Evolutionary conservation across 441 rosid species (phyloP).

Genomic region (Aleurites moluccanus): DNA sequence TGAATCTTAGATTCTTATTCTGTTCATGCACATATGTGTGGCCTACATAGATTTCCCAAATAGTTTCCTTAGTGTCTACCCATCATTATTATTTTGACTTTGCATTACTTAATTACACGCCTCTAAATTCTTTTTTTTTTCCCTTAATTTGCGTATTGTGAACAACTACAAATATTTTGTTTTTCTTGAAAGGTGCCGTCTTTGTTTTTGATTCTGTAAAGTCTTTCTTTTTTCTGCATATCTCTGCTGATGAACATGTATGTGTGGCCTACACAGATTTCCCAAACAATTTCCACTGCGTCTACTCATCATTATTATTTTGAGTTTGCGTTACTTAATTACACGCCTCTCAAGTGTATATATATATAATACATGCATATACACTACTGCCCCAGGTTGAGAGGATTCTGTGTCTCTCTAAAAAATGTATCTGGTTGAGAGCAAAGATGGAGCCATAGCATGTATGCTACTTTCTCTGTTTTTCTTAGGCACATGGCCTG

Average conservation of each 20-base stretch:
- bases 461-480: constrained; percentile 77
- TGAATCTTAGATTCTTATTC: background rate
- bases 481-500: constrained; percentile 93
- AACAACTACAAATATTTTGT: background rate
- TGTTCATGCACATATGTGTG: background rate
- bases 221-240: background rate
- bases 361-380: no score
- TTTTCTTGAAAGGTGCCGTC: background rate
- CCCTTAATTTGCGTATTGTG: background rate
- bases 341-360: constrained; percentile 1
- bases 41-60: background rate
- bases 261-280: no score
- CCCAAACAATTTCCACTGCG: no score
- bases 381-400: background rate
- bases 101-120: no score
- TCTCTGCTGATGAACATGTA: no score
- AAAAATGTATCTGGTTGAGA: constrained; percentile 72
- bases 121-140: background rate
- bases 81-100: background rate
- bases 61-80: background rate
- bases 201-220: background rate
- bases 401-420: constrained; percentile 15
- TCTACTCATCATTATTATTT: background rate
- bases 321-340: no score
- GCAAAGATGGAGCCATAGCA: constrained; percentile 76